Percentiles rank a stretch among this genome's conserved stretches.
Conservation (phyloP, 1,139 yeast genomes). For the Pneumocystis sp. region DNA sequence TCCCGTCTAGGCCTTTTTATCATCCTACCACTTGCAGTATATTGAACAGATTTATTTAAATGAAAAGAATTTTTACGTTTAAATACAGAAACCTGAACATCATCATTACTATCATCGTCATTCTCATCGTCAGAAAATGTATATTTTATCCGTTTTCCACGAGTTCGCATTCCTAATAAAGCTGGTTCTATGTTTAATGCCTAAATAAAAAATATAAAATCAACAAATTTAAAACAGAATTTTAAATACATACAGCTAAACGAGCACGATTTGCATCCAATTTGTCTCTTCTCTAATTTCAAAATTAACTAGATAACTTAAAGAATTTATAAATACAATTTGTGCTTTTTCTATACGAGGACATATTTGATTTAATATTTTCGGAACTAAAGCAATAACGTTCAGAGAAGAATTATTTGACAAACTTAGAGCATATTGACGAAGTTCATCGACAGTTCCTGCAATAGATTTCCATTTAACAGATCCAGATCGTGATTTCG, state of each 20-base stretch:
- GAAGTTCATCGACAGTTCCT: constrained; percentile 1
- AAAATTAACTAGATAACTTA: background rate
- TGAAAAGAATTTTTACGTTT: background rate
- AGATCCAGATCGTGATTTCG: background rate
- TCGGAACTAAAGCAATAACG: background rate
- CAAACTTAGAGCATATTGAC: background rate
- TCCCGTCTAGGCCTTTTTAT: background rate
- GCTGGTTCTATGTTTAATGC: constrained; percentile 1
- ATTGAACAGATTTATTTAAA: background rate
- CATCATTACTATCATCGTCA: background rate
- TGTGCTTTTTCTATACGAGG: constrained; percentile 2
- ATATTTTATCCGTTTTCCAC: constrained; percentile 2
- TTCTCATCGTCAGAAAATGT: background rate
- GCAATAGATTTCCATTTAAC: background rate
- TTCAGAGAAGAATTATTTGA: background rate
- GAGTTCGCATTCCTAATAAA: background rate
- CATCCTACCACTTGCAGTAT: background rate
- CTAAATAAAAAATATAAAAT: background rate
- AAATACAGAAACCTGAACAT: background rate
- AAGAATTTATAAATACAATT: background rate
- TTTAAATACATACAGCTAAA: background rate
- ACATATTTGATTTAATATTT: background rate
- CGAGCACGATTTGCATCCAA: background rate
- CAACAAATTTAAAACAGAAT: background rate
- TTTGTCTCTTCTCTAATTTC: background rate